A percentile compares a stretch with the other conserved stretches of the same genome.
Evolutionary conservation across 129 eudicot species (phyloP).

Genomic region (Tanacetum coccineum): DNA sequence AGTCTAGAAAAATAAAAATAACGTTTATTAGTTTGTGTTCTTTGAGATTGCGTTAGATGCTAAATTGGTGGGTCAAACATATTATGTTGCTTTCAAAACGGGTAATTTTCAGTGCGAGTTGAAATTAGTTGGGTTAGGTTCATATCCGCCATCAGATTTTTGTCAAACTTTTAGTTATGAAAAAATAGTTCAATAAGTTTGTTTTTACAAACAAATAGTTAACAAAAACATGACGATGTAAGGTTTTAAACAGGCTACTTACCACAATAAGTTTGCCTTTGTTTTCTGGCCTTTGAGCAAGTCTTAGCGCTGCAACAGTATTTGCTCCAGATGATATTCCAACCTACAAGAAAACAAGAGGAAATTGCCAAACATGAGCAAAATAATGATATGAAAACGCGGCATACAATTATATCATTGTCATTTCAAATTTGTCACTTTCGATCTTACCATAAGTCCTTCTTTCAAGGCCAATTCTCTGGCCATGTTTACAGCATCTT

Average conservation of each 20-base stretch:
- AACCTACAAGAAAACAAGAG: conserved; percentile 42
- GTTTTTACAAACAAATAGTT: too few species aligned
- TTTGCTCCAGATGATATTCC: conserved; percentile 99
- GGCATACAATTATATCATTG: not conserved
- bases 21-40: not conserved
- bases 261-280: conserved; percentile 99
- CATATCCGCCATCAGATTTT: too few species aligned
- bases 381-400: not conserved
- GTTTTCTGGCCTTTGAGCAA: conserved; percentile 92
- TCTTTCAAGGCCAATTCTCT: conserved; percentile 90
- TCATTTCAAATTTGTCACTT: not conserved
- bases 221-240: too few species aligned
- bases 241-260: conserved; percentile 19
- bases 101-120: too few species aligned
- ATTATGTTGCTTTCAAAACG: too few species aligned
- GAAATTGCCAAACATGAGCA: not conserved
- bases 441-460: conserved; percentile 73
- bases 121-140: too few species aligned
- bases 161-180: too few species aligned
- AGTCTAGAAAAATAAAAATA: conserved; percentile 40
- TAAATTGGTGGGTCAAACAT: not conserved
- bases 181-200: too few species aligned
- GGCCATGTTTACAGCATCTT: conserved; percentile 94
- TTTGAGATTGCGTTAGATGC: not conserved
- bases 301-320: conserved; percentile 87